Base-by-base conservation (phyloP, 108 stramenopile genomes). In the Bacterosira constricta region DNA sequence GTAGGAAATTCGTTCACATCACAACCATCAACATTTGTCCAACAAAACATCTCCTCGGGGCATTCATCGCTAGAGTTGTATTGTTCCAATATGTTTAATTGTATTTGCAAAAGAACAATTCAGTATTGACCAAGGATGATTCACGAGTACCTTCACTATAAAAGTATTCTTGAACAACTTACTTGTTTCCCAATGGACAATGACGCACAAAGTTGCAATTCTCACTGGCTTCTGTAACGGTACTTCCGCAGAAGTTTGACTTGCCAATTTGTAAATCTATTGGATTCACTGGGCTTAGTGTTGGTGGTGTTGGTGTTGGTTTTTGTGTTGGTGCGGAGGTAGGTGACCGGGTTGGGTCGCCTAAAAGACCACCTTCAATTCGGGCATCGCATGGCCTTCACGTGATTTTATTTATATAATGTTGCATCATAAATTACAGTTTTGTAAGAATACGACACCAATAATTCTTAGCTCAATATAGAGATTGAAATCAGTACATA, bases 221-320 rank as follows among this genome's bases (percentile, higher is more conserved):
- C 15, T 32, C 37, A 4, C 9, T 50, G 9, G 67, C 53, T 0
- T 34, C 67, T 13, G n/a, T 39, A 25, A 35, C 26, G 8, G 56
- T 63, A 25, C 20, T 27, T 36, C 75, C 75, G 54, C 75, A 77
- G 46, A 77, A 77, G 54, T 77, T 77, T 37, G 49, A 18, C 4
- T 47, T 18, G 46, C 21, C 15, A 23, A 54, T 3, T 4, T 12
- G 6, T 9, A 42, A n/a, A 42, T n/a, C 15, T 42, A n/a, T 42
- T 11, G 41, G 41, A 42, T 1, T 42, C 2, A 2, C 10, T 9
- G 41, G n/a, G 12, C 15, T 8, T 42, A n/a, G 2, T 42, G 41
- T 8, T 3, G 41, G 2, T 42, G 9, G 15, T 1, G 41, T 42
- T 4, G 41, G 2, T 42, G n/a, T n/a, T n/a, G n/a, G n/a, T n/a